Percentiles rank a stretch among this genome's conserved stretches.
These are phyloP conservation scores for Tilletiopsis washingtonensis DNA, from an alignment of 1,284 basidiomycete species.

Conservation along the genomic window DNA sequence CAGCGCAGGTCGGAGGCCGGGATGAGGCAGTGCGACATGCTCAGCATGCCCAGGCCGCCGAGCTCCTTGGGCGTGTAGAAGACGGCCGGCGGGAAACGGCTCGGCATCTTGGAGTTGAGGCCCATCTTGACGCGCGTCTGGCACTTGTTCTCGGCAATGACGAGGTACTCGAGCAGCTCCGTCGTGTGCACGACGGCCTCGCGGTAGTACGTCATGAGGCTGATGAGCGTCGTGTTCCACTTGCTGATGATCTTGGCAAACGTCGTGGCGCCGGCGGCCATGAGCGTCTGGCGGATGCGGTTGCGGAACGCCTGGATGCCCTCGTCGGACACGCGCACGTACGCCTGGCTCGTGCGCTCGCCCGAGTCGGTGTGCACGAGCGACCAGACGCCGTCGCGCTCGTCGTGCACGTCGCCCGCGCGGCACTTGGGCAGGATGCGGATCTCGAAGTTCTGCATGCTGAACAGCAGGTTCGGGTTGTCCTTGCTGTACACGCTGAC, in stretches of 20 bases:
- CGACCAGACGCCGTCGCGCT: slow-evolving; percentile 97
- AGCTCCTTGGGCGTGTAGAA: slow-evolving; percentile 50
- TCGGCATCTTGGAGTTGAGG: slow-evolving; percentile 97
- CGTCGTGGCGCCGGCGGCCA: slow-evolving; percentile 97
- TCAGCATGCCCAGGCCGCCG: slow-evolving; percentile 96
- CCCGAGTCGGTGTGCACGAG: slow-evolving; percentile 87
- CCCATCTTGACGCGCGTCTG: slow-evolving; percentile 99
- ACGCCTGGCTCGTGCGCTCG: slow-evolving; percentile 94
- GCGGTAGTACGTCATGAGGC: slow-evolving; percentile 86
- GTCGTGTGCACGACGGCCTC: slow-evolving; percentile 98
- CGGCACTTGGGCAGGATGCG: slow-evolving; percentile 92
- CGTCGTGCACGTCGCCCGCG: slow-evolving; percentile 89
- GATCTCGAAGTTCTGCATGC: slow-evolving; percentile 96
- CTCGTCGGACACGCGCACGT: slow-evolving; percentile 92
- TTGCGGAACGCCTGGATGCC: slow-evolving; percentile 56
- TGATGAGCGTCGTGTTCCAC: slow-evolving; percentile 77
- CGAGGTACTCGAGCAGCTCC: slow-evolving; percentile 57
- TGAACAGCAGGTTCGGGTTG: slow-evolving; percentile 95
- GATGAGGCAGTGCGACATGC: slow-evolving; percentile 97
- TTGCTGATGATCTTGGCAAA: slow-evolving; percentile 99
- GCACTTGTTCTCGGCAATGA: slow-evolving; percentile 48
- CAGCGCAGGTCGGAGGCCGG: slow-evolving; percentile 93
- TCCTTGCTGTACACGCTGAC: slow-evolving; percentile 80
- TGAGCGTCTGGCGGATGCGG: slow-evolving; percentile 81
- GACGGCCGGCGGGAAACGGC: slow-evolving; percentile 76